Evolutionary conservation across 352 stramenopile genomes (phyloP), one percentile per base, ranked within the genome.

Genomic region (Globisporangium nunn): DNA sequence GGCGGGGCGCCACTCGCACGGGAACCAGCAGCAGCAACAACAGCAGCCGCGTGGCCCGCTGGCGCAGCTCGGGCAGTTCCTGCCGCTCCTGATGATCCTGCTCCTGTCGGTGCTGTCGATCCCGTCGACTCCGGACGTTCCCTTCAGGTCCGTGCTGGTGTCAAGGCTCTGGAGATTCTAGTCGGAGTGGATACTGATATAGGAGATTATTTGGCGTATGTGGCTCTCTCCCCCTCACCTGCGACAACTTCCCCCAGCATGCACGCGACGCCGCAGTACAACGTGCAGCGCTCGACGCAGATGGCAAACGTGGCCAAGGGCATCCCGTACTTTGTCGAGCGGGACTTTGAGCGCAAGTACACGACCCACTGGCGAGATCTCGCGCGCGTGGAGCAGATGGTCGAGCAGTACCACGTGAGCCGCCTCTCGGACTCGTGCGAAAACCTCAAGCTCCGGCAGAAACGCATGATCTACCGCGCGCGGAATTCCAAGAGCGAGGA

Each of bases 251-350:
- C 33, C 6, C 10, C 23, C 43, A 95, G 81, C 56, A 78, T 93
- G 63, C 76, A 89, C 52, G 78, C 81, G 33, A 92, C 79, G 30
- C 59, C 62, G 46, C 79, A 93, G 60, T 89, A 85, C 61, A 85
- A 86, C 45, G 72, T 93, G 35, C 67, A 86, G 64, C 85, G 83
- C 29, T 56, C 64, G 30, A 93, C 83, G 48, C 78, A 88, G 63
- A 93, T 93, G 81, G 70, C 70, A 40, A 90, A 85, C 64, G 82
- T 95, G 47, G 69, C 76, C 18, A 92, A 91, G 56, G 83, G 82
- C 52, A 95, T 95, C 44, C 83, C 83, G 53, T 95, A 95, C 73
- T 95, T 92, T 55, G 85, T 95, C 46, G 83, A 90, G 50, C 70
- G 67, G 45, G 81, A 92, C 64, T 95, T 95, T 71, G 81, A 93